Evolutionary conservation across 768 basidiomycete species (phyloP).

Genomic region (Tephrocybe rancida): DNA sequence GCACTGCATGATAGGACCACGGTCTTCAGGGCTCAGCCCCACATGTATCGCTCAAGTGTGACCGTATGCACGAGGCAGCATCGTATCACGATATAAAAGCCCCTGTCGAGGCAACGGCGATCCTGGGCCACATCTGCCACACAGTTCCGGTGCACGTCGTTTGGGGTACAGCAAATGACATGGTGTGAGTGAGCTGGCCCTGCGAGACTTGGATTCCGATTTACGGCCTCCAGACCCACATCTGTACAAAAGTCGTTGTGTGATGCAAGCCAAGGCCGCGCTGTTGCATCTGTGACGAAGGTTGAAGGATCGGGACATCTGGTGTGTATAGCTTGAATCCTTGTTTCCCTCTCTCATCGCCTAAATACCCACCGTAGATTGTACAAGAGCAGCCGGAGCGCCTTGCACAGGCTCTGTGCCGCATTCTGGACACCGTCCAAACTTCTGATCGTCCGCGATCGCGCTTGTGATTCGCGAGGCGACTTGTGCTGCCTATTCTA

Average conservation of each 20-base stretch:
- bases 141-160: conserved; percentile 46
- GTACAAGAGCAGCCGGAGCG: conserved; percentile 47
- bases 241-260: conserved; percentile 46
- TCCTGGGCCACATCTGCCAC: conserved; percentile 34
- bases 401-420: conserved; percentile 36
- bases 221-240: conserved; percentile 36
- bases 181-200: conserved; percentile 43
- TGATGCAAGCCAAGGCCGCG: conserved; percentile 40
- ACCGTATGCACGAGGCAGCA: conserved; percentile 44
- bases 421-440: conserved; percentile 32
- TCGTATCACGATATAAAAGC: conserved; percentile 46
- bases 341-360: background rate
- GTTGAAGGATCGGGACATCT: conserved; percentile 50
- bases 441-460: conserved; percentile 11
- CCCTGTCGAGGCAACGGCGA: conserved; percentile 40
- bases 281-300: conserved; percentile 42
- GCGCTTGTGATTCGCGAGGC: conserved; percentile 24
- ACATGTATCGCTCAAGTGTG: conserved; percentile 43
- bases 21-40: conserved; percentile 31
- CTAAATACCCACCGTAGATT: conserved; percentile 27
- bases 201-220: no score
- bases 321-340: conserved; percentile 26
- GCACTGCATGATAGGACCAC: conserved; percentile 30
- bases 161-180: conserved; percentile 46
- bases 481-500: no score